These are phyloP conservation scores for Tetraselmis striata DNA, from an alignment of 139 green algal genomes.

Conservation along the genomic window DNA sequence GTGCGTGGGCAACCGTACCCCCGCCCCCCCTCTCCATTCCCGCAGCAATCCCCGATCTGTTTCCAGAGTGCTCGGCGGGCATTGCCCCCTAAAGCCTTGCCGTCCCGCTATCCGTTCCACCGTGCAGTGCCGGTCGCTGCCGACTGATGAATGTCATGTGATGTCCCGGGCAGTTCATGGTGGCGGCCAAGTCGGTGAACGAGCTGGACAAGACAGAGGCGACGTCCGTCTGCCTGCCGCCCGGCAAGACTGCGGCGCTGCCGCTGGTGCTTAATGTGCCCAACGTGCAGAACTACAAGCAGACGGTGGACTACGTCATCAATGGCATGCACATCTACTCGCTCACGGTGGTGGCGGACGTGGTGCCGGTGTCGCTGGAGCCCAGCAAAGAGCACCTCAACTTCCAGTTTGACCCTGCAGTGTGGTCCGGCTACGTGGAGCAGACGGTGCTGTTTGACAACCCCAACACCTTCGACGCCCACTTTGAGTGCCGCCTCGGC, in stretches of 20 bases:
- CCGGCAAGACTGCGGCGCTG: slow-evolving; percentile 38
- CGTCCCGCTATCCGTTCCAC: no score
- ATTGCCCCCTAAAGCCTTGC: no score
- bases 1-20: no score
- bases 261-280: slow-evolving; percentile 35
- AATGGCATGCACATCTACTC: slow-evolving; percentile 54
- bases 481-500: not conserved
- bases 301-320: slow-evolving; percentile 56
- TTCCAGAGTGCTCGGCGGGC: no score
- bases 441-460: slow-evolving; percentile 35
- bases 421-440: slow-evolving; percentile 44
- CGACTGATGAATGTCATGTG: no score
- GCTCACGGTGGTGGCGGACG: slow-evolving; percentile 46
- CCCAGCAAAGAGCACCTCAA: slow-evolving; percentile 46
- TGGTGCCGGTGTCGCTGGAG: slow-evolving; percentile 57
- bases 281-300: slow-evolving; percentile 23
- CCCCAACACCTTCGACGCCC: slow-evolving; percentile 5
- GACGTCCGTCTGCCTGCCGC: slow-evolving; percentile 14
- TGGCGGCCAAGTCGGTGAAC: not conserved
- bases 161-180: not conserved
- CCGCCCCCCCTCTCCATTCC: no score
- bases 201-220: not conserved
- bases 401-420: slow-evolving; percentile 51
- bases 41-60: no score
- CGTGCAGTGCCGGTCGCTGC: no score